These are phyloP conservation scores for Trichophyton benhamiae DNA, from an alignment of 2,329 filamentous ascomycete species.

Conservation along the genomic window DNA sequence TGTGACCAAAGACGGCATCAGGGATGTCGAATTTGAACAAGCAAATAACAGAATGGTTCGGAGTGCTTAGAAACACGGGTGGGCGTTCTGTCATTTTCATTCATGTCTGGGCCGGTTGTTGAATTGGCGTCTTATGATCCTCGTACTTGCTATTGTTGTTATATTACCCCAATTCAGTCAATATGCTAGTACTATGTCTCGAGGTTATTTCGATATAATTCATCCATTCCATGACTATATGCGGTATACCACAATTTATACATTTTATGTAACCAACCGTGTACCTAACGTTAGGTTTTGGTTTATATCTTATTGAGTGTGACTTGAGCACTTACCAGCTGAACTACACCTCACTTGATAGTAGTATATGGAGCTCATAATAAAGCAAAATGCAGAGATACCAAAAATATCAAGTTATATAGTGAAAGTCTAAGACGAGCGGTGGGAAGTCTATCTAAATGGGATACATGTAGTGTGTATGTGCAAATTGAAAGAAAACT, in stretches of 20 bases:
- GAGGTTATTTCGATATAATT: neutral
- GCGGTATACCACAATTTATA: neutral
- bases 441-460: too few relatives aligned
- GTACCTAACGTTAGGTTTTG: too few relatives aligned
- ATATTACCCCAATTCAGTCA: neutral
- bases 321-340: too few relatives aligned
- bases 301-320: too few relatives aligned
- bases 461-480: too few relatives aligned
- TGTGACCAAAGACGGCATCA: constrained; percentile 84
- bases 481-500: too few relatives aligned
- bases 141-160: neutral
- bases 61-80: constrained; percentile 29
- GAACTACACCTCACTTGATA: too few relatives aligned
- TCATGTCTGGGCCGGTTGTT: neutral
- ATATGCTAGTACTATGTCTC: neutral
- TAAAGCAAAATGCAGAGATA: too few relatives aligned
- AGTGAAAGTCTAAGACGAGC: too few relatives aligned
- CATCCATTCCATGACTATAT: neutral
- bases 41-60: constrained; percentile 51
- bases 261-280: neutral
- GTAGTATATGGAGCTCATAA: too few relatives aligned
- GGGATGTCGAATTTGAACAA: constrained; percentile 64
- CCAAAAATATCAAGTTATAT: too few relatives aligned
- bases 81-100: constrained; percentile 18
- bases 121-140: neutral